Evolutionary conservation across 768 basidiomycete genomes (phyloP), one percentile per base, ranked within the genome.

Genomic region (Boletus rubescentipes): DNA sequence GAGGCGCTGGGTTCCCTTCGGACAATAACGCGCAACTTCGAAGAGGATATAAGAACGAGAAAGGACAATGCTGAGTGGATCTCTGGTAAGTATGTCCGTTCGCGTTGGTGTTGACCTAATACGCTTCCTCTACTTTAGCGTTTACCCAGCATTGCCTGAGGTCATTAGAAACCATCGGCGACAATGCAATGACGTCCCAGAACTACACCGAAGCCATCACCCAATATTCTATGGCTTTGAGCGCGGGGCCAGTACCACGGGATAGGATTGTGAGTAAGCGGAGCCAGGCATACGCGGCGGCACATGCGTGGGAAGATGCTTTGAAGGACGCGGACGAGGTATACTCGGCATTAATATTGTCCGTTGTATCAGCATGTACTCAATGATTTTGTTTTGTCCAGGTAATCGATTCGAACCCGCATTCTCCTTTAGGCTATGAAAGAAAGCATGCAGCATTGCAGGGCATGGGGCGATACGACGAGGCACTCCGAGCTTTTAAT

Each of bases 391-490:
- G n/a, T 10, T 26, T 16, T 34, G 9, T 26, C 36, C 2, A 58
- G 57, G 49, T 16, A 15, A 48, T 51, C 10, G 15, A 46, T 32
- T 34, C 18, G 49, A 47, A 26, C 37, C 46, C 55, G 4, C 18
- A n/a, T 36, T 45, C 55, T 15, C 32, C 37, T 4, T 26, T 31
- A 42, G 46, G 49, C 18, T 39, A 44, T 12, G 58, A 51, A 49
- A 47, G 20, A 36, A 59, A 46, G 21, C 44, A 43, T 5, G 35
- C 46, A 0, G 35, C 46, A 11, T 36, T 57, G 3, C 48, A 34
- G 12, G 49, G 55, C 18, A 70, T 2, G 71, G 60, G 11, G 29
- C 54, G 41, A 18, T 37, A 46, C 30, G 46, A 52, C 14, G 50
- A 59, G 20, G 41, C 40, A 29, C 21, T 12, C 16, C 36, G 8